Percentiles rank a stretch among this genome's conserved stretches.
phyloP scores from a whole-genome alignment of 257 asterid species.

The Solanum lycopersicoides region DNA sequence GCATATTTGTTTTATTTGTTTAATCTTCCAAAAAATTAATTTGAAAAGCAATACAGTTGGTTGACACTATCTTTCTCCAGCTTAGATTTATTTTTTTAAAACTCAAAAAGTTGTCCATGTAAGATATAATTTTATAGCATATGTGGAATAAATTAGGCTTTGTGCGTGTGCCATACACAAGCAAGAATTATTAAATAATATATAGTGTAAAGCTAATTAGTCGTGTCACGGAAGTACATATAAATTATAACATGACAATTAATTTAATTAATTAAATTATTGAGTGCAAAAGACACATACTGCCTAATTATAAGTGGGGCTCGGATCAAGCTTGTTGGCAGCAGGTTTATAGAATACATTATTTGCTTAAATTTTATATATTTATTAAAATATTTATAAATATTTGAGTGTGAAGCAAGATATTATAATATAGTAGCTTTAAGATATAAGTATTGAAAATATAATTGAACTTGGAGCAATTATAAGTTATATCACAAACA shows the following conservation, averaged over 20 bases:
- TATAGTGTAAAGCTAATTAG: not conserved
- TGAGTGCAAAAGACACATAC: not conserved
- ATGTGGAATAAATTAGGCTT: not conserved
- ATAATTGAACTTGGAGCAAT: not conserved
- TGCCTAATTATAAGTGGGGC: not conserved
- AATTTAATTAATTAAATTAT: not conserved
- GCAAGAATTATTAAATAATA: not conserved
- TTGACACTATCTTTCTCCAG: not conserved
- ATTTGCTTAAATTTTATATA: not conserved
- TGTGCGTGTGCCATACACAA: not conserved
- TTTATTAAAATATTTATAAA: not conserved
- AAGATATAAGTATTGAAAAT: too few species aligned
- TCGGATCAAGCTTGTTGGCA: too few species aligned
- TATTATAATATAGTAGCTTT: not conserved
- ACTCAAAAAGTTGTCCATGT: not conserved
- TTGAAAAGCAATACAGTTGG: not conserved
- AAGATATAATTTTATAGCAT: not conserved
- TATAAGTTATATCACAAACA: not conserved
- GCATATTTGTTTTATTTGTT: not conserved
- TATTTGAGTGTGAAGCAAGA: not conserved
- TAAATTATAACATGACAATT: not conserved
- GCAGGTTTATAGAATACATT: not conserved
- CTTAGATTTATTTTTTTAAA: not conserved
- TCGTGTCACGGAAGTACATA: not conserved
- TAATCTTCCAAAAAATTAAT: not conserved